phyloP scores from a whole-genome alignment of 1,284 basidiomycete genomes.

The Leccinum solheimii region DNA sequence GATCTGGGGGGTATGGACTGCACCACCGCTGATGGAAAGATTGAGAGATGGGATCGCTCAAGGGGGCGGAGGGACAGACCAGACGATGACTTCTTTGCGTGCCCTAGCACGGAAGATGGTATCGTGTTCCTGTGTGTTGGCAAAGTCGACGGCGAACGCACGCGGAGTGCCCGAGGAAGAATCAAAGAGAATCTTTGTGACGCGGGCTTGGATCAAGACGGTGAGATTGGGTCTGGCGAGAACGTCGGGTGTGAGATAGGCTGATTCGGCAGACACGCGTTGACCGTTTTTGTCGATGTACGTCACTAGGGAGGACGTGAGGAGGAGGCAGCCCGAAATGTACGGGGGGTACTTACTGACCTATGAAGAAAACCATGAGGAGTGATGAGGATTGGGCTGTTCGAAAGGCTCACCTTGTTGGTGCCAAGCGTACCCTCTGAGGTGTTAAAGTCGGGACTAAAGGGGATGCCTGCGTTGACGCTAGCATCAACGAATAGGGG shows the following conservation, averaged over 20 bases:
- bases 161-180: slow-evolving; percentile 41
- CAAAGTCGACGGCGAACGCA: slow-evolving; percentile 64
- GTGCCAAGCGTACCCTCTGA: slow-evolving; percentile 31
- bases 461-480: slow-evolving; percentile 32
- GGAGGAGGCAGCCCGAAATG: background rate
- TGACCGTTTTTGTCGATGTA: slow-evolving; percentile 51
- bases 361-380: slow-evolving; percentile 22
- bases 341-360: slow-evolving; percentile 36
- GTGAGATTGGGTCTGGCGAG: slow-evolving; percentile 62
- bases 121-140: slow-evolving; percentile 21
- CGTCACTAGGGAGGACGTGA: slow-evolving; percentile 48
- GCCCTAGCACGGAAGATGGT: slow-evolving; percentile 45
- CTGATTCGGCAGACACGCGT: slow-evolving; percentile 62
- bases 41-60: background rate
- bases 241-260: slow-evolving; percentile 64
- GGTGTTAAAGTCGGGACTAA: slow-evolving; percentile 35
- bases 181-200: slow-evolving; percentile 62
- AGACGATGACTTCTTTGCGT: slow-evolving; percentile 61
- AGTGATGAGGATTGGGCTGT: background rate
- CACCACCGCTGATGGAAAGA: slow-evolving; percentile 49
- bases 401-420: slow-evolving; percentile 27
- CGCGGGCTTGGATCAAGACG: slow-evolving; percentile 53
- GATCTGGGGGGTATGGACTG: slow-evolving; percentile 66
- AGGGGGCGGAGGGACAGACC: slow-evolving; percentile 38
- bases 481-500: slow-evolving; percentile 31